A percentile compares a stretch with the other conserved stretches of the same genome.
Evolutionary conservation across 2,329 filamentous ascomycete species (phyloP).

Genomic region (Beauveria sp.): DNA sequence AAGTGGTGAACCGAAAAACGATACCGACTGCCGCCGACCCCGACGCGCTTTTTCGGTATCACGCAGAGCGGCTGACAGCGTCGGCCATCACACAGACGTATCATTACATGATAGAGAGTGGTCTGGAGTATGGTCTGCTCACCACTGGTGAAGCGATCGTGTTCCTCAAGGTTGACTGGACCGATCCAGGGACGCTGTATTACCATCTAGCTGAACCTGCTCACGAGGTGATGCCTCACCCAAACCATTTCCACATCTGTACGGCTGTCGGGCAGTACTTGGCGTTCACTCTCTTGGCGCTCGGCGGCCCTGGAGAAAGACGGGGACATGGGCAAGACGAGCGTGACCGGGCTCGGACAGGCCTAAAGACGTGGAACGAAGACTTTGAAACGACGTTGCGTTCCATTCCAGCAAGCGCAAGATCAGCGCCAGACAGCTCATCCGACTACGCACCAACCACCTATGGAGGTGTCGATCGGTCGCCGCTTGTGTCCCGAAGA

Average conservation of each 20-base stretch:
- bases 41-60: constrained; percentile 27
- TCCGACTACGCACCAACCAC: constrained; percentile 14
- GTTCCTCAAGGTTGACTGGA: constrained; percentile 31
- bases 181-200: constrained; percentile 3
- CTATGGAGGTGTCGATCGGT: constrained; percentile 17
- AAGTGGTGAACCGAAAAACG: constrained; percentile 25
- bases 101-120: constrained; percentile 40
- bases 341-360: constrained; percentile 6
- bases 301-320: not conserved
- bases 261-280: constrained; percentile 10
- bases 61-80: constrained; percentile 29
- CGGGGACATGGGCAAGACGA: constrained; percentile 16
- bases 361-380: constrained; percentile 16
- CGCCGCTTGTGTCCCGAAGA: constrained; percentile 1
- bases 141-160: constrained; percentile 36
- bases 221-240: not conserved
- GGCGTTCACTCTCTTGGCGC: constrained; percentile 8
- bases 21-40: constrained; percentile 20
- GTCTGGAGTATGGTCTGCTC: constrained; percentile 36
- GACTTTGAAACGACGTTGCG: constrained; percentile 20
- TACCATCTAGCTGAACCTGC: constrained; percentile 10
- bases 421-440: constrained; percentile 10
- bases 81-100: constrained; percentile 40
- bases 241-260: not conserved
- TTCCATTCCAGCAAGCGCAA: constrained; percentile 17